phyloP scores from a whole-genome alignment of 2,329 filamentous ascomycete genomes.

The Penicillium capsulatum region DNA sequence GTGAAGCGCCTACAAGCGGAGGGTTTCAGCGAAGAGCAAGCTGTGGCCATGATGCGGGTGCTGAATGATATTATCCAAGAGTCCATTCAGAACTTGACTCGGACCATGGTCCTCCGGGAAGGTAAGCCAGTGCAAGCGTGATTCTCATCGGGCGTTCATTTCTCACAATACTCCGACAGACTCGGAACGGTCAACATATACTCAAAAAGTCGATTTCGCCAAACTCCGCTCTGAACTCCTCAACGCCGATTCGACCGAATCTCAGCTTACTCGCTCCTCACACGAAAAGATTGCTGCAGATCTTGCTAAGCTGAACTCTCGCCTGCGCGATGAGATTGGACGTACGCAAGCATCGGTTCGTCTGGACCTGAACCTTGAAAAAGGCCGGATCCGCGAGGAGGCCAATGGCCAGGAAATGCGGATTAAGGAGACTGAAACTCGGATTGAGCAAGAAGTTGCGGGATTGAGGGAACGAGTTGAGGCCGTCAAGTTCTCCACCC shows the following conservation, averaged over 20 bases:
- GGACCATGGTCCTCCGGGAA: conserved; percentile 96
- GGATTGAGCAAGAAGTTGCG: conserved; percentile 96
- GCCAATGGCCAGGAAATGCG: conserved; percentile 95
- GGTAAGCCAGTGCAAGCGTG: conserved; percentile 44
- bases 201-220: conserved; percentile 94
- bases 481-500: conserved; percentile 93
- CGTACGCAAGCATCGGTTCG: conserved; percentile 90
- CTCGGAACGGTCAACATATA: conserved; percentile 55
- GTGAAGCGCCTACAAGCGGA: conserved; percentile 85
- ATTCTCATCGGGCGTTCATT: background rate
- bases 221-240: conserved; percentile 93
- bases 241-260: conserved; percentile 86
- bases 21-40: conserved; percentile 92
- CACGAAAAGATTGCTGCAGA: conserved; percentile 94
- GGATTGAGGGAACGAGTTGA: conserved; percentile 86
- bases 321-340: conserved; percentile 87
- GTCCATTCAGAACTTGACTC: conserved; percentile 93
- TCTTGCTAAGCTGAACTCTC: conserved; percentile 84
- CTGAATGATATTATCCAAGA: conserved; percentile 96
- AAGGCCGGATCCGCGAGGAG: conserved; percentile 93
- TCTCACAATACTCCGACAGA: conserved; percentile 30
- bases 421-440: conserved; percentile 97
- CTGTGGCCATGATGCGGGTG: conserved; percentile 97
- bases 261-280: conserved; percentile 77
- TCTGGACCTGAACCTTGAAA: conserved; percentile 91